Conservation (phyloP, 2,329 filamentous ascomycete species). For the Fusarium lyarnte region DNA sequence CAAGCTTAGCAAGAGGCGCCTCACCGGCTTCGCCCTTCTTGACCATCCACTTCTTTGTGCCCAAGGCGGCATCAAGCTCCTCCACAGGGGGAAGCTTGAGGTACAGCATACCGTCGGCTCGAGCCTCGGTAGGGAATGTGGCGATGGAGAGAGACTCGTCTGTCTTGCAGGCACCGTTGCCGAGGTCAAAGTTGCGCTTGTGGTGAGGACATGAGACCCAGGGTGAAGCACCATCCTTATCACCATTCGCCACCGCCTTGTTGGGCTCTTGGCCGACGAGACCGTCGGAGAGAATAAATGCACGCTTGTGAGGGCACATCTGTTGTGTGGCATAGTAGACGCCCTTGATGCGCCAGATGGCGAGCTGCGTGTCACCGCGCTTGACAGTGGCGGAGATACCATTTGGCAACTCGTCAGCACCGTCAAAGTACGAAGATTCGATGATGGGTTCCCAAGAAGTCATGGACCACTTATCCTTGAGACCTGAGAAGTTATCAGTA, state of each 20-base stretch:
- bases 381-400: constrained; percentile 82
- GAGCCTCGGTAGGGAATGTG: constrained; percentile 80
- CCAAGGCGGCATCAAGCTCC: constrained; percentile 81
- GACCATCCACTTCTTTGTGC: constrained; percentile 82
- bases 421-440: constrained; percentile 73
- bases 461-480: constrained; percentile 67
- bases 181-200: constrained; percentile 88
- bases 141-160: constrained; percentile 82
- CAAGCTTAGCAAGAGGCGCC: constrained; percentile 55
- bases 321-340: constrained; percentile 88
- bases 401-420: constrained; percentile 70
- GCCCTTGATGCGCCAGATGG: constrained; percentile 84
- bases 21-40: constrained; percentile 71
- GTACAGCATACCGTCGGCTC: constrained; percentile 79
- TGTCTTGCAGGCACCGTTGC: constrained; percentile 76
- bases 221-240: constrained; percentile 52
- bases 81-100: constrained; percentile 81
- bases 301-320: constrained; percentile 93
- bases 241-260: constrained; percentile 38
- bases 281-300: constrained; percentile 89
- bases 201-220: constrained; percentile 90
- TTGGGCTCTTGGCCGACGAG: constrained; percentile 74
- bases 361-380: constrained; percentile 87
- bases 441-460: constrained; percentile 83
- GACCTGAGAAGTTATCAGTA: constrained; percentile 76